A percentile compares a stretch with the other conserved stretches of the same genome.
phyloP scores from a whole-genome alignment of 2,329 filamentous ascomycete species.

The Fonsecaea erecta region DNA sequence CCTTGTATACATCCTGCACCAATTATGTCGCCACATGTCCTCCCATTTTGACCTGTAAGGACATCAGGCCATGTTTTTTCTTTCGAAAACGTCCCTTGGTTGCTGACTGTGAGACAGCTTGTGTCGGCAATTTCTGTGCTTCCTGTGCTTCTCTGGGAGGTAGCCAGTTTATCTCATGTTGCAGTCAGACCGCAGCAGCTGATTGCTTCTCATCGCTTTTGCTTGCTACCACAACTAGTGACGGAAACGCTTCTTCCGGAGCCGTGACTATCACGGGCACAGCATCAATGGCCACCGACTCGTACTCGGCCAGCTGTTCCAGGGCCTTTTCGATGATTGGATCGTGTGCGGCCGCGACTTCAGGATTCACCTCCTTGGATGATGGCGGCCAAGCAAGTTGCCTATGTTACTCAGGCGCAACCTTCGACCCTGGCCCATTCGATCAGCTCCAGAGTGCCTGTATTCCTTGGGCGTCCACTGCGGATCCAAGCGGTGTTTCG shows the following conservation, averaged over 20 bases:
- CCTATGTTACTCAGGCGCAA: slow-evolving; percentile 4
- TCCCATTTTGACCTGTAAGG: not conserved
- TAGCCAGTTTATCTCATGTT: slow-evolving; percentile 1
- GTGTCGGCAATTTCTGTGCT: slow-evolving; percentile 6
- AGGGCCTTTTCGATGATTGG: slow-evolving; percentile 4
- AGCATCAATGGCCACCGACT: not conserved
- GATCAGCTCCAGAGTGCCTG: slow-evolving; percentile 14
- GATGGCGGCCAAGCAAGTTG: slow-evolving; percentile 14
- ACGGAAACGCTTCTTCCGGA: not conserved
- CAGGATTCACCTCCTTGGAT: slow-evolving; percentile 5
- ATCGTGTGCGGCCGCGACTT: slow-evolving; percentile 7
- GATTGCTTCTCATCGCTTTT: slow-evolving; percentile 9
- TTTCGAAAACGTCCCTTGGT: not conserved
- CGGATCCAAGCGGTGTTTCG: slow-evolving; percentile 3
- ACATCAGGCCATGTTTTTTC: not conserved
- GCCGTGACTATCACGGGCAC: not conserved
- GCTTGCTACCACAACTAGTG: not conserved
- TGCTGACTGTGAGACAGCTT: not conserved
- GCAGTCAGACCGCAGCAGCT: slow-evolving; percentile 2
- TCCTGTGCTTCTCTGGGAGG: slow-evolving; percentile 9
- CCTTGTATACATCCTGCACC: slow-evolving; percentile 4
- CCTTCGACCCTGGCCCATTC: slow-evolving; percentile 7
- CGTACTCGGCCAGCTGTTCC: slow-evolving; percentile 4
- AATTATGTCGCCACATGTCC: slow-evolving; percentile 8
- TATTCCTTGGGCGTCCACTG: slow-evolving; percentile 12